phyloP scores from a whole-genome alignment of 2,329 filamentous ascomycete genomes.

The Talaromyces sp. region DNA sequence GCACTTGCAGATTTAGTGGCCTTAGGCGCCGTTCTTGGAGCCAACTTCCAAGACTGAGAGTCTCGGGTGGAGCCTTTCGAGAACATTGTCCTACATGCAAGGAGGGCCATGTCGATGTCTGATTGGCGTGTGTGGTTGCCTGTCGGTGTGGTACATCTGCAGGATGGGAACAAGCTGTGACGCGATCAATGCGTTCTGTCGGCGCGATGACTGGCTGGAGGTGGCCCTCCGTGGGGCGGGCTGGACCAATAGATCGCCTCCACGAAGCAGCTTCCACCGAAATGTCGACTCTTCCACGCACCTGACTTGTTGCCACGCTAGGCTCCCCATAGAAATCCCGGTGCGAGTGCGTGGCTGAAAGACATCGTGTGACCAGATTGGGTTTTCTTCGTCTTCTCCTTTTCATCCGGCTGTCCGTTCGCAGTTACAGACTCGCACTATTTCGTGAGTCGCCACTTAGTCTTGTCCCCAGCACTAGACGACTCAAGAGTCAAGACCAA shows the following conservation, averaged over 20 bases:
- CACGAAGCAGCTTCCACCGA: background rate
- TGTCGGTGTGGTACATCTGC: background rate
- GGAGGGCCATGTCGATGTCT: background rate
- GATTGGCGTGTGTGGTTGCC: background rate
- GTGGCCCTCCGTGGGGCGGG: background rate
- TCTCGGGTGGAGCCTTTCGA: background rate
- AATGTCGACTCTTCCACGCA: background rate
- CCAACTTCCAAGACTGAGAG: background rate
- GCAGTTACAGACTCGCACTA: background rate
- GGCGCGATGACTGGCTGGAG: background rate
- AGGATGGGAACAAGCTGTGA: background rate
- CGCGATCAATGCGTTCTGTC: background rate
- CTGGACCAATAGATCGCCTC: background rate
- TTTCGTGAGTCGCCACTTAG: background rate
- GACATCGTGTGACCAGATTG: conserved; percentile 12
- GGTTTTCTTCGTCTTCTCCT: background rate
- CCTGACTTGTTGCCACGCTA: conserved; percentile 2
- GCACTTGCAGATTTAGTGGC: background rate
- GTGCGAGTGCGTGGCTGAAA: background rate
- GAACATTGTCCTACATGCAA: background rate
- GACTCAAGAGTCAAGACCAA: background rate
- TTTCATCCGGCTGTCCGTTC: background rate
- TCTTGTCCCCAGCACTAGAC: background rate
- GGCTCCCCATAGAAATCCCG: background rate
- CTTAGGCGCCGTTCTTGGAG: background rate